Base-by-base conservation (phyloP, 2,329 filamentous ascomycete species). In the Diplodia scrobiculata region DNA sequence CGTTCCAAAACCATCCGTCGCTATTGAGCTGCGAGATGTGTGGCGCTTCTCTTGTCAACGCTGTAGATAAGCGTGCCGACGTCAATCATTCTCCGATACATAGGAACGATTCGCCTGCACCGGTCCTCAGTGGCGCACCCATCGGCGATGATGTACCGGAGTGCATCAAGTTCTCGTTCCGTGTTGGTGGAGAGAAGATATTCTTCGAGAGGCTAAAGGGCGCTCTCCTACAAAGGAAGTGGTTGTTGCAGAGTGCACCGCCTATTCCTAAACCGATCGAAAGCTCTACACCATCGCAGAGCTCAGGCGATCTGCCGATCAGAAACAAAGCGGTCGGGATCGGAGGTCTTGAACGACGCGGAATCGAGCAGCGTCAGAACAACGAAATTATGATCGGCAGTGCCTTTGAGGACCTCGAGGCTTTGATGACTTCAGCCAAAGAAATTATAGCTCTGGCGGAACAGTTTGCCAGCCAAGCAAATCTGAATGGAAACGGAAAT, bases 401-500 rank as follows among this genome's bases (percentile, higher is more conserved):
- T 70, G 93, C 95, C 0, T 99, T 99, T 73, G 94, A 97, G 75
- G 95, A 99, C 73, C 85, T 99, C 0, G 94, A 98, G 75, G 93
- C 95, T 3, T 83, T 99, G 45, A 99, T 98, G 94, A 92, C 93
- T 2, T 97, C 94, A 3, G 95, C 95, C 5, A 97, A 98, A 75
- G 92, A 99, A 75, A 92, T 99, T 58, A 89, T 98, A 60, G 92
- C 92, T 5, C 87, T 99, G 50, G 95, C 95, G 0, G 94, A 98
- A 77, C 88, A 88, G 17, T 94, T 98, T 71, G 88, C 92, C 1
- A 83, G 87, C 13, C 90, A 93, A 73, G 81, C 83, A 0, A 81
- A 82, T 66, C 79, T 82, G 21, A 86, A 84, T 25, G 84, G 83
- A n/a, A 84, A 77, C 47, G 76, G 74, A 48, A 86, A 84, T 5